phyloP scores from a whole-genome alignment of 225 moss, liverwort and hornwort genomes.

The Straminergon stramineum region DNA sequence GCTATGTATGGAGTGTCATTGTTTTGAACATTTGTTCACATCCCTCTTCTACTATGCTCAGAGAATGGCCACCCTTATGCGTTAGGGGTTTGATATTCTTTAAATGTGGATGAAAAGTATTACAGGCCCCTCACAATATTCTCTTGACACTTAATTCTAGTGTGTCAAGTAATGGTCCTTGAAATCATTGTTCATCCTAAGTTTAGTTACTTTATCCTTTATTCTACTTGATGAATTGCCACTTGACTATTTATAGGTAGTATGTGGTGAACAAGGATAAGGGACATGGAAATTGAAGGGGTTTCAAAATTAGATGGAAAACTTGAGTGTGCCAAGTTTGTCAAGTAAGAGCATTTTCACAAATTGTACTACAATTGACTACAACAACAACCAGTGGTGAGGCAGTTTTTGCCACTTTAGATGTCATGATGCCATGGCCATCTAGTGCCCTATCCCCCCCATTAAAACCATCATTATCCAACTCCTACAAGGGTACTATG shows the following conservation, averaged over 20 bases:
- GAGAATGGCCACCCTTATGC: too few relatives aligned
- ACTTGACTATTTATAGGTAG: not conserved
- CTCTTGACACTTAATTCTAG: not conserved
- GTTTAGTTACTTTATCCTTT: not conserved
- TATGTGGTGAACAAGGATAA: not conserved
- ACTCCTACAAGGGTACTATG: too few relatives aligned
- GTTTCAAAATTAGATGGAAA: not conserved
- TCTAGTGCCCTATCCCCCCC: too few relatives aligned
- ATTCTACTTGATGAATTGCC: not conserved
- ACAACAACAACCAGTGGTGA: too few relatives aligned
- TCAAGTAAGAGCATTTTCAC: not conserved
- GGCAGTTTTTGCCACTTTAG: too few relatives aligned
- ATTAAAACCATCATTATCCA: too few relatives aligned
- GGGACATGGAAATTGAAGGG: accelerated
- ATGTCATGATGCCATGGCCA: too few relatives aligned
- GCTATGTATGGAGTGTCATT: too few relatives aligned
- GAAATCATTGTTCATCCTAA: not conserved
- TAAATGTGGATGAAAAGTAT: not conserved
- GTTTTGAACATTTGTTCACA: too few relatives aligned
- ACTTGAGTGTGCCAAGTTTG: not conserved
- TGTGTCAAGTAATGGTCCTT: not conserved
- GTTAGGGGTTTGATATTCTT: too few relatives aligned
- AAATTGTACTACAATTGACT: too few relatives aligned
- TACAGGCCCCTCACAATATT: not conserved
- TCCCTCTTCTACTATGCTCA: too few relatives aligned